Percentiles rank a stretch among this genome's conserved stretches.
Conservation (phyloP, 169 alveolate genomes). For the Plasmodium ovale region DNA sequence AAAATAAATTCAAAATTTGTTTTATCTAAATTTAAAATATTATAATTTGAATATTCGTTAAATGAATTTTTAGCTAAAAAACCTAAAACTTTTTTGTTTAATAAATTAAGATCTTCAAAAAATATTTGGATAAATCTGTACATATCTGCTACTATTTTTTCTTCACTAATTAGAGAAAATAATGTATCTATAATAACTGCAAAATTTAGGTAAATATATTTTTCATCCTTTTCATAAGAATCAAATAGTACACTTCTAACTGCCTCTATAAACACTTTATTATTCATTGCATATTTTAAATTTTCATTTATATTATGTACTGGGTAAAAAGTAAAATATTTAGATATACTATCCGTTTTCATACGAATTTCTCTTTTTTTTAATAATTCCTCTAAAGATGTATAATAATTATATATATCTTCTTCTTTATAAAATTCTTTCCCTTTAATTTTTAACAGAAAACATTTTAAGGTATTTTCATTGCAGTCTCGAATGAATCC, state of each 20-base stretch:
- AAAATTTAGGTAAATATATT: constrained; percentile 22
- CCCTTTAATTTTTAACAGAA: background rate
- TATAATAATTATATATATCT: constrained; percentile 38
- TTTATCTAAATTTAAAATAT: constrained; percentile 5
- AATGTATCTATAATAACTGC: constrained; percentile 45
- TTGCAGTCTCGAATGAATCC: background rate
- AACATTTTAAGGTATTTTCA: background rate
- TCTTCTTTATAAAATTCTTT: background rate
- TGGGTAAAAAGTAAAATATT: constrained; percentile 44
- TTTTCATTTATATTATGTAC: background rate
- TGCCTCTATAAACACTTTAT: constrained; percentile 42
- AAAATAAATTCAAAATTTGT: constrained; percentile 35
- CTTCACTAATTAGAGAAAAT: constrained; percentile 26
- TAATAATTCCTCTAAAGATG: constrained; percentile 24
- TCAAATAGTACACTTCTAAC: constrained; percentile 50
- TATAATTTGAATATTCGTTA: background rate
- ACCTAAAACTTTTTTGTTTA: constrained; percentile 19
- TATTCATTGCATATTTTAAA: constrained; percentile 4
- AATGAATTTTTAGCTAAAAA: background rate
- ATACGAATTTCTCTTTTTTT: constrained; percentile 1
- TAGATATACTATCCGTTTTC: constrained; percentile 19
- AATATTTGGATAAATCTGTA: constrained; percentile 18
- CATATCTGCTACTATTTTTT: constrained; percentile 26
- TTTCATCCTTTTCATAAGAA: constrained; percentile 5
- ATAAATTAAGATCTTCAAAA: constrained; percentile 22